phyloP scores from a whole-genome alignment of 2,329 filamentous ascomycete species.

The Fusarium nanum region DNA sequence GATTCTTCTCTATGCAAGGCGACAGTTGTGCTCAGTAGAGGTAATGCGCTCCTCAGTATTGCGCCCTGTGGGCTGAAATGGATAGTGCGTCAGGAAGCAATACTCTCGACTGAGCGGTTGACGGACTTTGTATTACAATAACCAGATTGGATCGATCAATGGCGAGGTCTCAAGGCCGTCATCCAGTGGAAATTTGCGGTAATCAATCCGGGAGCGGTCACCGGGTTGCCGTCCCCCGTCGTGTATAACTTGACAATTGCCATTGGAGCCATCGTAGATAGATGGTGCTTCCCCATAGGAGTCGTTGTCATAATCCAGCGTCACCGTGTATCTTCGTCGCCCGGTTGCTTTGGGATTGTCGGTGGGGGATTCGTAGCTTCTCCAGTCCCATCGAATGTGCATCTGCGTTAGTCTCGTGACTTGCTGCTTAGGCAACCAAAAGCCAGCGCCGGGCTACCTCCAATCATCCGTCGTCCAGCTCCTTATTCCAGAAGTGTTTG shows the following conservation, averaged over 20 bases:
- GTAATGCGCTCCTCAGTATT: not conserved
- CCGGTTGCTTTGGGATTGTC: not conserved
- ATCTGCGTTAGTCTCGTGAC: not conserved
- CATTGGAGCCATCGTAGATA: not conserved
- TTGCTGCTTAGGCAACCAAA: not conserved
- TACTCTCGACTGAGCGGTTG: not conserved
- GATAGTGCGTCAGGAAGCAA: not conserved
- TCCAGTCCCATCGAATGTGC: not conserved
- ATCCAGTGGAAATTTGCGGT: not conserved
- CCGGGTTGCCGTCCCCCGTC: not conserved
- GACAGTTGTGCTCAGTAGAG: not conserved
- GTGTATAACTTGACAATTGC: not conserved
- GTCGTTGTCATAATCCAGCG: not conserved
- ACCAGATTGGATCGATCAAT: too few relatives aligned
- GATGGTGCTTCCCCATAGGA: not conserved
- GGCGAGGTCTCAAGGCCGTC: not conserved
- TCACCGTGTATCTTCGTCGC: not conserved
- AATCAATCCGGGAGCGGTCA: not conserved
- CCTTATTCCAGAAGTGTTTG: not conserved
- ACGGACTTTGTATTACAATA: not conserved
- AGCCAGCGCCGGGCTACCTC: not conserved
- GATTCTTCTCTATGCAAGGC: not conserved
- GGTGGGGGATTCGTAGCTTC: not conserved
- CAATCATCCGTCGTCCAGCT: too few relatives aligned
- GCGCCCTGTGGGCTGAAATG: too few relatives aligned